These are phyloP conservation scores for Penicillium decumbens DNA, from an alignment of 2,329 filamentous ascomycete species.

Conservation along the genomic window DNA sequence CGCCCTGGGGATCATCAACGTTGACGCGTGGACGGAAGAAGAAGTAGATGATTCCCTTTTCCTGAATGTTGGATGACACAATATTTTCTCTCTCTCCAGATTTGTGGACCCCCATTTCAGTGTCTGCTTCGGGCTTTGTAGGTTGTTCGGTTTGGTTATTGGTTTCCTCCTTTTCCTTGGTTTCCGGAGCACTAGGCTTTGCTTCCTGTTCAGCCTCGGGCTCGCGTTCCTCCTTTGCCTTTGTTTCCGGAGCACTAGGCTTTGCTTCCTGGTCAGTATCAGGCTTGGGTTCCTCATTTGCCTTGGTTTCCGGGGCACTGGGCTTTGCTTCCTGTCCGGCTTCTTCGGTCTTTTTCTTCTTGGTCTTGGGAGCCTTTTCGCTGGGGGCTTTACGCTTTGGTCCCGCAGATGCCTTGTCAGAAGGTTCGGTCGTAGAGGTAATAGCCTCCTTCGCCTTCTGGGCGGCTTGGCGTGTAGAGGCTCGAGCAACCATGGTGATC, in stretches of 20 bases:
- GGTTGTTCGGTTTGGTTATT: constrained; percentile 10
- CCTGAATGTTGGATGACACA: constrained; percentile 62
- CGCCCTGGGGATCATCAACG: constrained; percentile 62
- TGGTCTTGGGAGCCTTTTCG: constrained; percentile 28
- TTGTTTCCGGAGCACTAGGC: not conserved
- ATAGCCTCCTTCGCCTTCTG: constrained; percentile 43
- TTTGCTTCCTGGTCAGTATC: not conserved
- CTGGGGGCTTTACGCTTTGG: constrained; percentile 39
- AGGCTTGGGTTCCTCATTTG: too few species aligned
- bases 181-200: not conserved
- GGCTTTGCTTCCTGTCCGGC: not conserved
- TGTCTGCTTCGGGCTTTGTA: constrained; percentile 11
- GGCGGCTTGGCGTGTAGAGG: constrained; percentile 43
- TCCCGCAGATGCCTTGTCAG: constrained; percentile 26
- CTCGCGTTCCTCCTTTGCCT: not conserved
- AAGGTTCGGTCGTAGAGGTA: constrained; percentile 29
- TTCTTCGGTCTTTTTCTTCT: constrained; percentile 39
- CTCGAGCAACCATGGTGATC: constrained; percentile 31
- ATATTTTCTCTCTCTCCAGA: constrained; percentile 49
- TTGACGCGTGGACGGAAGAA: constrained; percentile 76
- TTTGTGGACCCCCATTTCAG: constrained; percentile 45
- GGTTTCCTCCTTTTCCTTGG: constrained; percentile 5
- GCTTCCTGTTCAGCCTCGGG: not conserved
- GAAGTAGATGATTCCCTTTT: constrained; percentile 89
- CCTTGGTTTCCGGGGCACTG: too few species aligned